Evolutionary conservation across 176 grass and related monocot genomes (phyloP), one percentile per base, ranked within the genome.

Genomic region (Bothriochloa decipiens): DNA sequence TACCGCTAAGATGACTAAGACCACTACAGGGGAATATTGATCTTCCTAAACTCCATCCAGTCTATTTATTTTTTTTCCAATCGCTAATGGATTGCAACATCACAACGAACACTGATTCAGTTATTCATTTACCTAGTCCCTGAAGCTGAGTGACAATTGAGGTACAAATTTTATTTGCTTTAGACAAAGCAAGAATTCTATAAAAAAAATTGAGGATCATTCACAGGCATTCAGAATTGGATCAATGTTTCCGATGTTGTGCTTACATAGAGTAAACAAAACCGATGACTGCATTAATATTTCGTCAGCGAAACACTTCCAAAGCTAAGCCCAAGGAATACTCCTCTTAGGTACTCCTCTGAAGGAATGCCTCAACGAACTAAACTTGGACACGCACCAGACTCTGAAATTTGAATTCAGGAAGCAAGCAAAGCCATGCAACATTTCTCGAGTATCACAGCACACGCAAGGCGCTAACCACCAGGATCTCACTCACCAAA

Each of bases 71-170:
- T 53, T 50, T 50, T 12, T 1, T 7, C 60, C 60, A 74, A 86
- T 58, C 69, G 23, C 81, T 74, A 11, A 75, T 74, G 68, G 85
- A 81, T 70, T 43, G 23, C 33, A 66, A 75, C 23, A 66, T 81
- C 60, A 81, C 33, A 86, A 86, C 85, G 55, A 81, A 75, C 61
- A 74, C 2, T 32, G 33, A 75, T 43, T 71, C 5, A 43, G 22
- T 14, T 5, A 43, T 81, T 86, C 76, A 68, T 75, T 80, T 86
- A 81, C 69, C 77, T 86, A 86, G 81, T 75, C 77, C 68, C 43
- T 16, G 67, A 29, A 57, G 32, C 7, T 3, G 0, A 17, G 73
- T 75, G 33, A 81, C 69, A 66, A 55, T 68, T 84, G 46, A 66
- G 29, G 23, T 70, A 58, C n/a, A 68, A 75, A 32, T 72, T 57